Evolutionary conservation across 331 rosid genomes (phyloP).

Genomic region (Cucumis variabilis): DNA sequence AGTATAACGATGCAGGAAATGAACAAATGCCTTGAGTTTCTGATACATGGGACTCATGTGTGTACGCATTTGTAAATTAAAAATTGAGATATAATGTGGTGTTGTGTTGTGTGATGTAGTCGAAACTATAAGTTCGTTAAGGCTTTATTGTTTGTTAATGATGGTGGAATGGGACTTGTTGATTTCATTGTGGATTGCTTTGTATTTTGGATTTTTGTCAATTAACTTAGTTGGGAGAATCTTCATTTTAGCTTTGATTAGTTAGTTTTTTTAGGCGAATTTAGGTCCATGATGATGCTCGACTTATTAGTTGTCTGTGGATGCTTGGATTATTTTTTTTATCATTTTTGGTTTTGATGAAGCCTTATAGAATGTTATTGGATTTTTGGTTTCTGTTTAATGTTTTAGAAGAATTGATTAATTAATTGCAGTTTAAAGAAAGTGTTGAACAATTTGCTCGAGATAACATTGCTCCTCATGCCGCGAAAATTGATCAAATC

Average conservation of each 20-base stretch:
- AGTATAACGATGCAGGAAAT: not conserved
- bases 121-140: not conserved
- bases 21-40: not conserved
- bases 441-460: constrained; percentile 83
- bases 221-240: not conserved
- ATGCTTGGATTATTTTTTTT: not conserved
- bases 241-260: not conserved
- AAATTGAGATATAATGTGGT: not conserved
- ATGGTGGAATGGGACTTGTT: not conserved
- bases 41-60: not conserved
- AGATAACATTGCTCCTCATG: constrained; percentile 85
- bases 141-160: no score
- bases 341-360: not conserved
- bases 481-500: constrained; percentile 78
- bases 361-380: not conserved
- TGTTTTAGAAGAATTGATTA: not conserved
- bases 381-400: not conserved
- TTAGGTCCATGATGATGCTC: not conserved
- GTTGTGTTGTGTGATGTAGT: not conserved
- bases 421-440: constrained; percentile 76
- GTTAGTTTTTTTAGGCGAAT: not conserved
- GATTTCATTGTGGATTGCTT: not conserved
- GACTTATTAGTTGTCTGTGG: constrained; percentile 5
- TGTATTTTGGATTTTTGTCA: not conserved
- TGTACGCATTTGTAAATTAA: not conserved